Evolutionary conservation across 192 early-diverging fungal species (phyloP).

Genomic region (Lobulomyces angularis): DNA sequence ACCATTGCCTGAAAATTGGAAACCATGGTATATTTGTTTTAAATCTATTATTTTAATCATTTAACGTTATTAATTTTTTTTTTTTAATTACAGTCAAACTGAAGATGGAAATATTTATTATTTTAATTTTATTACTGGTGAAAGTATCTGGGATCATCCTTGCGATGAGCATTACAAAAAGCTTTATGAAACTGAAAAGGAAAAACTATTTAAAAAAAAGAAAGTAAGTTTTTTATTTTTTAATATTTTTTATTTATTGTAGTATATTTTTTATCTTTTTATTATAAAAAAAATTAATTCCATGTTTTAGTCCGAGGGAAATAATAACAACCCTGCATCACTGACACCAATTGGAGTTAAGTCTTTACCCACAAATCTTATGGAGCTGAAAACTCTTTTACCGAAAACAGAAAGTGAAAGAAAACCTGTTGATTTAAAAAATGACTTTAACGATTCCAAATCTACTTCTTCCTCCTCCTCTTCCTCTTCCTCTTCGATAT

Average conservation of each 20-base stretch:
- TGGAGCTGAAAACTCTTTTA: no score
- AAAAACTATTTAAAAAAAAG: slow-evolving; percentile 21
- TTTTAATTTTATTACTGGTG: slow-evolving; percentile 46
- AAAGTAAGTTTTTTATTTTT: background rate
- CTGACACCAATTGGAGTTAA: background rate
- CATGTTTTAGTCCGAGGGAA: background rate
- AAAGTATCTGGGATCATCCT: slow-evolving; percentile 55
- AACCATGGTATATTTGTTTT: slow-evolving; percentile 35
- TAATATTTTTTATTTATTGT: background rate
- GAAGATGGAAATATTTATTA: slow-evolving; percentile 54
- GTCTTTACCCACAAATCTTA: background rate
- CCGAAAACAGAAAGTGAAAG: no score
- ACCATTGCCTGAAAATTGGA: slow-evolving; percentile 48
- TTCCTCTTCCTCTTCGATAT: no score
- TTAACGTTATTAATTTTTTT: background rate
- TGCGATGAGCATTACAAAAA: slow-evolving; percentile 52
- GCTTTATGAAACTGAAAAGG: slow-evolving; percentile 41
- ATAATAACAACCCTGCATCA: background rate
- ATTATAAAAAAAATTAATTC: background rate
- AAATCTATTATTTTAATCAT: slow-evolving; percentile 7
- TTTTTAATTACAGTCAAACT: slow-evolving; percentile 32
- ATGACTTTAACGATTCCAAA: no score
- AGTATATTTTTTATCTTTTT: background rate
- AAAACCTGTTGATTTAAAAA: no score
- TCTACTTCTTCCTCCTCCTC: no score